These are phyloP conservation scores for Candida cerambycidarum DNA, from an alignment of 805 yeast species.

Conservation along the genomic window DNA sequence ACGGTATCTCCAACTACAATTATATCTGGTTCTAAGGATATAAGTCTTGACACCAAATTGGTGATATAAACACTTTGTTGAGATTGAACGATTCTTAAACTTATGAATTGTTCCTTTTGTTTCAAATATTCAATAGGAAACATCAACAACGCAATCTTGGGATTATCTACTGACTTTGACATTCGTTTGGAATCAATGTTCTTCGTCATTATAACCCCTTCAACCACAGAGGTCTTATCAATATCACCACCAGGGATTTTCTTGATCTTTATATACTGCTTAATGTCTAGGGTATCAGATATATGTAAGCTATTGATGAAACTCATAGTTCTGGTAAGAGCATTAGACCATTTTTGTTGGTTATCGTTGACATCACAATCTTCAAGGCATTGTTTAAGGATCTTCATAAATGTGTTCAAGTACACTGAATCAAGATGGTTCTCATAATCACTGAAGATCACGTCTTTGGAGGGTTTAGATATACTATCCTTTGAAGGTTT, in stretches of 20 bases:
- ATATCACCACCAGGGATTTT: slow-evolving; percentile 75
- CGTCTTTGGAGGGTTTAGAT: no score
- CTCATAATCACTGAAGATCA: neutral
- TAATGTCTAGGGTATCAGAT: slow-evolving; percentile 77
- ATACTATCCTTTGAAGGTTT: no score
- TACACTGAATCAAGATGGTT: slow-evolving; percentile 16
- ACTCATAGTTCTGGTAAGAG: slow-evolving; percentile 51
- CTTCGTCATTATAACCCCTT: slow-evolving; percentile 85
- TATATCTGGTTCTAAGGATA: slow-evolving; percentile 74
- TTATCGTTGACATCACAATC: slow-evolving; percentile 55
- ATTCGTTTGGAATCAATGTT: slow-evolving; percentile 76
- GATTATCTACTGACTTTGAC: slow-evolving; percentile 63
- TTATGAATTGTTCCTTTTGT: slow-evolving; percentile 74
- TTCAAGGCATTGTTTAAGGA: slow-evolving; percentile 58
- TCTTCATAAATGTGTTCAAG: slow-evolving; percentile 46
- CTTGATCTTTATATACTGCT: slow-evolving; percentile 87
- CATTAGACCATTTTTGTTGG: slow-evolving; percentile 57
- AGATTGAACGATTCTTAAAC: slow-evolving; percentile 77
- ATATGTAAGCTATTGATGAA: slow-evolving; percentile 59
- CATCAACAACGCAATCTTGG: slow-evolving; percentile 77
- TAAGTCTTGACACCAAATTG: slow-evolving; percentile 75
- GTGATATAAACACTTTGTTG: slow-evolving; percentile 85
- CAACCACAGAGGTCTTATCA: slow-evolving; percentile 57
- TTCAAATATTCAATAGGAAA: slow-evolving; percentile 87
- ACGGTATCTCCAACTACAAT: slow-evolving; percentile 77